Conservation (phyloP, 225 moss, liverwort and hornwort species). For the Pseudisothecium myosuroides region DNA sequence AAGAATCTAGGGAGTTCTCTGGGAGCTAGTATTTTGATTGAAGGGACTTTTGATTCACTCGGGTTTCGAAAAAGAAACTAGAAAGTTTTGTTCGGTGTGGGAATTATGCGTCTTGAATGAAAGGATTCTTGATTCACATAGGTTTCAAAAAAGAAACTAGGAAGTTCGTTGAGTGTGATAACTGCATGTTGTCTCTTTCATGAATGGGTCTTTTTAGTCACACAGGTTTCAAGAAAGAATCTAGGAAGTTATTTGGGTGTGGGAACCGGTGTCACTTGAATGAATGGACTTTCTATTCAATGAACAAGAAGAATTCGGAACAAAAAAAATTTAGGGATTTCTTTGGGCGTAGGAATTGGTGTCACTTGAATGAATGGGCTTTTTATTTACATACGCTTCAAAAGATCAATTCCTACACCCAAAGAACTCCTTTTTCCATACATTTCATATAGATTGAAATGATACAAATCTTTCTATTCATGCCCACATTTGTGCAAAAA, state of each 20-base stretch:
- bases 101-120: background rate
- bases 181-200: background rate
- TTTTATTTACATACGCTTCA: background rate
- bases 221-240: background rate
- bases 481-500: too few species aligned
- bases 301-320: too few species aligned
- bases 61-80: background rate
- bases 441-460: background rate
- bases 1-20: background rate
- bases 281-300: background rate
- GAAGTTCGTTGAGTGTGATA: background rate
- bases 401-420: too few species aligned
- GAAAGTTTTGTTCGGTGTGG: background rate
- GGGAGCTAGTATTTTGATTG: background rate
- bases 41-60: background rate
- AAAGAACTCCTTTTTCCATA: rapidly evolving
- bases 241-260: rapidly evolving
- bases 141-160: background rate
- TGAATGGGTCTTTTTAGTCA: background rate
- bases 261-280: background rate
- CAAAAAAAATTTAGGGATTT: background rate
- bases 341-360: background rate
- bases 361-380: background rate
- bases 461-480: background rate
- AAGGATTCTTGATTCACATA: background rate